Percentiles rank a stretch among this genome's conserved stretches.
Evolutionary conservation across 352 stramenopile genomes (phyloP).

Genomic region (Thraustochytrium sp.): DNA sequence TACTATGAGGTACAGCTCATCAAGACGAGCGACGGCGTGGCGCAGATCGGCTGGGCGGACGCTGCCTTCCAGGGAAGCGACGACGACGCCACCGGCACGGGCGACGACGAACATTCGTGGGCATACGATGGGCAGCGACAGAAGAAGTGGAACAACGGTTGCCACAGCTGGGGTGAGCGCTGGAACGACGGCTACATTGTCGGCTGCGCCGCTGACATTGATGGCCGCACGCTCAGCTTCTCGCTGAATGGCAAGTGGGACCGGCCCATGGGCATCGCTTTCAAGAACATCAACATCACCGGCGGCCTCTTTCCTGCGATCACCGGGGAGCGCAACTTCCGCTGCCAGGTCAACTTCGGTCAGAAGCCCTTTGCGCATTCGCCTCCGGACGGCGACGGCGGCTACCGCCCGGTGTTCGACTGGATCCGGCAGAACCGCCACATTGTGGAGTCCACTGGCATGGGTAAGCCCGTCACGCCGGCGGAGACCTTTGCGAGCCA

Average conservation of each 20-base stretch:
- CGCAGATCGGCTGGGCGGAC: slow-evolving; percentile 86
- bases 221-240: slow-evolving; percentile 70
- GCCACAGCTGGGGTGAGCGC: slow-evolving; percentile 74
- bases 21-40: slow-evolving; percentile 66
- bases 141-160: slow-evolving; percentile 79
- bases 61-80: slow-evolving; percentile 78
- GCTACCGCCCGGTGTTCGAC: slow-evolving; percentile 31
- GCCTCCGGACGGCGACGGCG: neutral
- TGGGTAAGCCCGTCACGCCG: neutral
- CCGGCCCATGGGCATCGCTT: slow-evolving; percentile 43
- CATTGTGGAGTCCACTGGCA: slow-evolving; percentile 28
- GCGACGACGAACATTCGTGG: slow-evolving; percentile 81
- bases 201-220: slow-evolving; percentile 75
- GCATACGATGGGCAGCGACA: slow-evolving; percentile 83
- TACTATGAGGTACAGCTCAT: slow-evolving; percentile 87
- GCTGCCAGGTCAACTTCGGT: slow-evolving; percentile 35
- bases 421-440: slow-evolving; percentile 34
- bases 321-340: slow-evolving; percentile 39
- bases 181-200: slow-evolving; percentile 84
- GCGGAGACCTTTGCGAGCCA: slow-evolving; percentile 21
- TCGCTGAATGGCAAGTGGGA: slow-evolving; percentile 65
- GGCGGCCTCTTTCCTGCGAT: slow-evolving; percentile 43
- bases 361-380: slow-evolving; percentile 28
- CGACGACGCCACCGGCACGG: slow-evolving; percentile 79
- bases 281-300: slow-evolving; percentile 45